phyloP scores from a whole-genome alignment of 2,329 filamentous ascomycete species.

The Sporothrix humicola region DNA sequence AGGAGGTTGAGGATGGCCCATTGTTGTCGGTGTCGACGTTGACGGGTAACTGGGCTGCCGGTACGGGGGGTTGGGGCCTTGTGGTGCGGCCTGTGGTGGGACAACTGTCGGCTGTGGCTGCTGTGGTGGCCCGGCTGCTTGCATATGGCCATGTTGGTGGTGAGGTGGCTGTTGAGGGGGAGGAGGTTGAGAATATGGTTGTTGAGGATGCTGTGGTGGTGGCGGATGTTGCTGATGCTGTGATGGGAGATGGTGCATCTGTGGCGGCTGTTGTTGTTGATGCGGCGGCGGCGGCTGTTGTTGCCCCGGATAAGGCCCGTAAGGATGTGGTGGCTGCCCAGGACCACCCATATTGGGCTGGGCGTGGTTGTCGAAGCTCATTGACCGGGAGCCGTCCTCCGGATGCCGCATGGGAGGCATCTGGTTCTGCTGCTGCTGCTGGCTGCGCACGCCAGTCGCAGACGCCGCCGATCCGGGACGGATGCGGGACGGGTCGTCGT shows the following conservation, averaged over 20 bases:
- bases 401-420: conserved; percentile 25
- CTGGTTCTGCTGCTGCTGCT: background rate
- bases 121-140: background rate
- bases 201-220: conserved; percentile 2
- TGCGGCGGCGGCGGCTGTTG: conserved; percentile 20
- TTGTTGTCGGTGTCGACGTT: background rate
- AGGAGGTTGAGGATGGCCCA: background rate
- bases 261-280: conserved; percentile 29
- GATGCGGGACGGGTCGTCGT: conserved; percentile 28
- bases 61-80: background rate
- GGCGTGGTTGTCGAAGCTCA: conserved; percentile 34
- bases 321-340: conserved; percentile 22
- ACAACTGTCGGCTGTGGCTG: background rate
- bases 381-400: conserved; percentile 34
- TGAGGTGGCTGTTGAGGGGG: background rate
- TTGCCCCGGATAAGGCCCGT: background rate
- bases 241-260: conserved; percentile 28
- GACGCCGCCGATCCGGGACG: conserved; percentile 27
- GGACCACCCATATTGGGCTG: conserved; percentile 25
- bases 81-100: background rate
- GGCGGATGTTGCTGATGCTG: conserved; percentile 32
- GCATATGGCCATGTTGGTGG: conserved; percentile 5
- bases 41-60: background rate
- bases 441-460: background rate
- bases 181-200: conserved; percentile 41